Evolutionary conservation across 2,329 filamentous ascomycete species (phyloP).

Genomic region (Bipolaris oryzae): DNA sequence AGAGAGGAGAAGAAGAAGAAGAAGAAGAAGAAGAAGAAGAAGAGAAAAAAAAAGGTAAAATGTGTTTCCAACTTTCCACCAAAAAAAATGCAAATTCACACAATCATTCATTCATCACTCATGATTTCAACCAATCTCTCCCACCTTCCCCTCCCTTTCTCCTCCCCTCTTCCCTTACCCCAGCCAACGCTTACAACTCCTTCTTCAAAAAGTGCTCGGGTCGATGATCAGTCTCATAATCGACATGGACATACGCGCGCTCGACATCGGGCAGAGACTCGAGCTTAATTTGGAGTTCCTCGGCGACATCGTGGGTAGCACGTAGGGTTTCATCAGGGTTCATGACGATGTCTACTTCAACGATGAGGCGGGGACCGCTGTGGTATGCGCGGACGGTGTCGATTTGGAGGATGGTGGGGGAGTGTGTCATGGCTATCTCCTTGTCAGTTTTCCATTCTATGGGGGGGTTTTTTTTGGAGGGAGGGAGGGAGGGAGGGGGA

Average conservation of each 20-base stretch:
- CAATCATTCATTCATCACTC: no score
- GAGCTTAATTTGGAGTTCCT: constrained; percentile 91
- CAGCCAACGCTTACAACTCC: constrained; percentile 54
- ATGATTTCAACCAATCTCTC: no score
- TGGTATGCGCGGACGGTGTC: constrained; percentile 96
- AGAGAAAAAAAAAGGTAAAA: no score
- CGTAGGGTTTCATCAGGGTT: constrained; percentile 72
- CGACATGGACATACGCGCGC: constrained; percentile 93
- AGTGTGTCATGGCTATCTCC: constrained; percentile 77
- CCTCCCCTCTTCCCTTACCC: no score
- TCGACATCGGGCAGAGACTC: constrained; percentile 92
- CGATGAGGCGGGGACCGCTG: constrained; percentile 83
- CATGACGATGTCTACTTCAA: constrained; percentile 97
- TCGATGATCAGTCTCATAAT: constrained; percentile 95
- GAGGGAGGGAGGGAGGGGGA: no score
- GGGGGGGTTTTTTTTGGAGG: no score
- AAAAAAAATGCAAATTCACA: no score
- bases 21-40: no score
- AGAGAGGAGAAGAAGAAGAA: no score
- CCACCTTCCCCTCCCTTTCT: no score
- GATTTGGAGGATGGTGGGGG: constrained; percentile 76
- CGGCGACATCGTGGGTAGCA: constrained; percentile 89
- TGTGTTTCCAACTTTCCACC: no score
- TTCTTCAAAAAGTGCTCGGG: constrained; percentile 79
- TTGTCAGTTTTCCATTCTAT: constrained; percentile 25